Evolutionary conservation across 139 green algal species (phyloP).

Genomic region (Edaphochlamys debaryana): DNA sequence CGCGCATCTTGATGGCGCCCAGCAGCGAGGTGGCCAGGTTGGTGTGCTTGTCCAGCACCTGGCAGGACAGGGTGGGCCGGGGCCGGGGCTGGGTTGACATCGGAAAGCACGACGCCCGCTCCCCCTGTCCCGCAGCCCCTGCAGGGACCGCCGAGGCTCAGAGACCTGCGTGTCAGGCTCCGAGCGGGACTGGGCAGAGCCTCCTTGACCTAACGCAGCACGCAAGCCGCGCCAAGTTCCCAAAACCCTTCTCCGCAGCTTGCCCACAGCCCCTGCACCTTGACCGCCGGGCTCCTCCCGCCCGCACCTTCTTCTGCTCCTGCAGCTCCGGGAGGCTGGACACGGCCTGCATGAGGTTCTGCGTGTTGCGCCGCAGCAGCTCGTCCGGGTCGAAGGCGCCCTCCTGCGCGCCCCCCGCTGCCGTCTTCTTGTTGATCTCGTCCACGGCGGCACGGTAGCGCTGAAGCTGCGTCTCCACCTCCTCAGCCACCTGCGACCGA

Average conservation of each 20-base stretch:
- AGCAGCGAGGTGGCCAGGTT: constrained; percentile 94
- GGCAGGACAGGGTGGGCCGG: not conserved
- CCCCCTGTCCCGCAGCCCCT: too few species aligned
- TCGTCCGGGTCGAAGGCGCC: constrained; percentile 68
- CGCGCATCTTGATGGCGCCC: constrained; percentile 86
- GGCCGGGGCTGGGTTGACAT: too few species aligned
- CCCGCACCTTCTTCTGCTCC: constrained; percentile 44
- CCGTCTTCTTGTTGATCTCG: constrained; percentile 89
- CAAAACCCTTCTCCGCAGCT: too few species aligned
- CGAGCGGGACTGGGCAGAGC: too few species aligned
- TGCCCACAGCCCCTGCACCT: too few species aligned
- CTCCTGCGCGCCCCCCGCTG: constrained; percentile 38
- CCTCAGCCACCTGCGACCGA: constrained; percentile 76
- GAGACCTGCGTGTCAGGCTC: too few species aligned
- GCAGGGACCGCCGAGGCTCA: too few species aligned
- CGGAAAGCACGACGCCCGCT: too few species aligned
- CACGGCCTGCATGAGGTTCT: constrained; percentile 86
- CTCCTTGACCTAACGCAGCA: too few species aligned
- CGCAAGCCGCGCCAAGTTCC: too few species aligned
- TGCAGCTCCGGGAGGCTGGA: constrained; percentile 78
- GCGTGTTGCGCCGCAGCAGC: constrained; percentile 71
- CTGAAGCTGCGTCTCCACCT: constrained; percentile 80
- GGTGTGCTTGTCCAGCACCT: constrained; percentile 98
- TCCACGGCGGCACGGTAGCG: constrained; percentile 93
- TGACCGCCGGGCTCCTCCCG: too few species aligned